Evolutionary conservation across 805 yeast species (phyloP), one percentile per base, ranked within the genome.

Genomic region (Metschnikowia santaceciliae): DNA sequence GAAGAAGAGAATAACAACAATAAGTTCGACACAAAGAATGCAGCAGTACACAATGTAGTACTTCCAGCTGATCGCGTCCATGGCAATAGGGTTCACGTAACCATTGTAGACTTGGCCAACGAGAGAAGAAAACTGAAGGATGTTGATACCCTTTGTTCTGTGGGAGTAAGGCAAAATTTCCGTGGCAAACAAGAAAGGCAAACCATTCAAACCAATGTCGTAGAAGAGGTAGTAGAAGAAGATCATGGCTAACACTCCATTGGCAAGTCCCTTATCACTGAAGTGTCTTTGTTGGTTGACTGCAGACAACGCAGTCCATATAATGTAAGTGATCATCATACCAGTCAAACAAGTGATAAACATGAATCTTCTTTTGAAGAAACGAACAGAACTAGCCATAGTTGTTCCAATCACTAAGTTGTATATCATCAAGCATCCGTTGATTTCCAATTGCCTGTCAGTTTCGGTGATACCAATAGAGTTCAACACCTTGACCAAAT

Each of bases 401-500:
- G 50, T 45, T 38, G 52, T 42, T 8, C 71, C 60, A 47, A 66
- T 54, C 20, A 64, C 68, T 56, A 73, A 72, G 67, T 78, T 54
- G 47, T 55, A 55, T 19, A 55, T 55, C 58, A 55, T 55, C 52
- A 55, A 70, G 52, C 76, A 74, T 50, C 79, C 83, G 61, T 80
- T 80, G 61, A 79, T 72, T 46, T 75, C 61, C 49, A 79, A 70
- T 63, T 80, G 80, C 33, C 17, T 48, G 40, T 48, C 52, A 10
- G 50, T 48, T n/a, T 68, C 70, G 43, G 78, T 77, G 58, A 80
- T 76, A 52, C 85, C 84, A 61, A 81, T 78, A 23, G 81, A 74
- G 51, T 65, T 60, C 55, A 81, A 70, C 13, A 81, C 84, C 57
- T 72, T 70, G 52, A 71, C 67, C 54, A 79, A 66, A 62, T 79